phyloP scores from a whole-genome alignment of 176 grass and related monocot species.

The Triticum dicoccoides region DNA sequence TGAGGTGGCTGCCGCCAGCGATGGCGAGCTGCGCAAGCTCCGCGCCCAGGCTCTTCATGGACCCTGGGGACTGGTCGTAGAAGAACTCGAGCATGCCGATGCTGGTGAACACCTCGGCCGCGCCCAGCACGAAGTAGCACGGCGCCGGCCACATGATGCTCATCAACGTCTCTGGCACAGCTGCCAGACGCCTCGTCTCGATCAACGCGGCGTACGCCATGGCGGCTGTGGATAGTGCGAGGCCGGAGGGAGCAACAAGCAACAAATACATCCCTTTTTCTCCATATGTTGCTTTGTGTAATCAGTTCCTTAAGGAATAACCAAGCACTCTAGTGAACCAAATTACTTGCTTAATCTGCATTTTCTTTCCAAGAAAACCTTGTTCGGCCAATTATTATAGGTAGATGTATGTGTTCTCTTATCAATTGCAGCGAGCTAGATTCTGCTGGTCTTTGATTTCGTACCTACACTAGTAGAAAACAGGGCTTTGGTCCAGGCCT shows the following conservation, averaged over 20 bases:
- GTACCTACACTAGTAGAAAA: too few relatives aligned
- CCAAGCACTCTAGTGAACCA: too few relatives aligned
- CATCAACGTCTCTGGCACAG: neutral
- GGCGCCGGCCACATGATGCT: neutral
- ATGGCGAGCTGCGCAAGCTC: neutral
- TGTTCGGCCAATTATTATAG: too few relatives aligned
- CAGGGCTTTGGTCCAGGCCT: too few relatives aligned
- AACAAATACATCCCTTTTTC: too few relatives aligned
- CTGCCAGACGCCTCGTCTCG: neutral
- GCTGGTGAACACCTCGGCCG: conserved; percentile 5
- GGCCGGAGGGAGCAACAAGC: neutral
- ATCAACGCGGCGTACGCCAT: neutral
- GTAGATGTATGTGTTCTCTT: too few relatives aligned
- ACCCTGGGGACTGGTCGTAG: neutral
- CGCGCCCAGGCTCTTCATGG: neutral
- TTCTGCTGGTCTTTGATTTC: too few relatives aligned
- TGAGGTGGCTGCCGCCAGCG: neutral
- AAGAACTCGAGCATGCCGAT: conserved; percentile 15
- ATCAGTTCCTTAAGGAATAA: too few relatives aligned
- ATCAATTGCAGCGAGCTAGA: too few relatives aligned
- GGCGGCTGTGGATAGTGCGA: neutral
- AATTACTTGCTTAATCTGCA: too few relatives aligned
- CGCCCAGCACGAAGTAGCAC: neutral
- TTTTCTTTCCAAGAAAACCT: too few relatives aligned
- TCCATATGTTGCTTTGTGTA: too few relatives aligned